phyloP scores from a whole-genome alignment of 169 alveolate genomes.

The Plasmodium adleri region DNA sequence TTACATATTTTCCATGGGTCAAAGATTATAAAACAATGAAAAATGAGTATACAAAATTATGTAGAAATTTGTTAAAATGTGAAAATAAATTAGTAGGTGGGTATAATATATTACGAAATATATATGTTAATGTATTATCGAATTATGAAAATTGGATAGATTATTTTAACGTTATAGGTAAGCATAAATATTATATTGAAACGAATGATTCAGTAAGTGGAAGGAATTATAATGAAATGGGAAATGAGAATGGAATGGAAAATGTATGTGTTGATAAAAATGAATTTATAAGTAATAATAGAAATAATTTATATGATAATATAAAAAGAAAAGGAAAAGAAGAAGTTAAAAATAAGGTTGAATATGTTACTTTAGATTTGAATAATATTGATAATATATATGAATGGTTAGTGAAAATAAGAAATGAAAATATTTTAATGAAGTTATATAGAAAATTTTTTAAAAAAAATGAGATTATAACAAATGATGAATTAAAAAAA shows the following conservation, averaged over 20 bases:
- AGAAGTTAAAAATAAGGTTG: neutral
- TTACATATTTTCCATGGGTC: constrained; percentile 63
- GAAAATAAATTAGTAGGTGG: constrained; percentile 14
- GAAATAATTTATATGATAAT: no score
- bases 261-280: neutral
- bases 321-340: neutral
- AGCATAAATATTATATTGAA: neutral
- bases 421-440: constrained; percentile 51
- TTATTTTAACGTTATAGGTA: neutral
- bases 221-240: neutral
- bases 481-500: constrained; percentile 68
- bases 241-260: neutral
- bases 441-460: constrained; percentile 27
- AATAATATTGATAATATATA: constrained; percentile 25
- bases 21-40: constrained; percentile 36
- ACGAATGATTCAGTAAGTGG: neutral
- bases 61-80: constrained; percentile 12
- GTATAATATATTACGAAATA: neutral
- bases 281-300: no score
- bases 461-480: constrained; percentile 17
- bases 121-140: neutral
- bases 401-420: constrained; percentile 48
- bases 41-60: constrained; percentile 16
- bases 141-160: constrained; percentile 17
- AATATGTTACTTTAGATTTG: constrained; percentile 19